Base-by-base conservation (phyloP, 2,329 filamentous ascomycete genomes). In the Elsinoe batatas region DNA sequence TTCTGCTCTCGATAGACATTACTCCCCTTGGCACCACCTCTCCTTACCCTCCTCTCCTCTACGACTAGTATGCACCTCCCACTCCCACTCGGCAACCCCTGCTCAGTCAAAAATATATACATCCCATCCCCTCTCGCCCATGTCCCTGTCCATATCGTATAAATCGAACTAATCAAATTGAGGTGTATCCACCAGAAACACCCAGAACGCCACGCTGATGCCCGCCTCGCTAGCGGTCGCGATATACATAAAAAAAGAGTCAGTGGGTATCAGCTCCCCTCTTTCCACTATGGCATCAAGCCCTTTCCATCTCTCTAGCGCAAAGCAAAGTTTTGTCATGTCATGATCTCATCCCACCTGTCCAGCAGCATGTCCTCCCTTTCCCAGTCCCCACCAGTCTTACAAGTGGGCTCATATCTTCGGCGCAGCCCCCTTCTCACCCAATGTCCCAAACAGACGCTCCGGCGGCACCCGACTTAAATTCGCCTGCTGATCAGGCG, bases 401-500 rank as follows among this genome's bases (percentile, higher is more conserved):
- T 38, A 6, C 20, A 36, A 42, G 22, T 3, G 12, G 51, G 13
- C 26, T 57, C 37, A 59, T 36, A 61, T 53, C 56, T 57, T 59
- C 17, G 59, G 59, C 32, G 59, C 54, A 10, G 18, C 36, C 10
- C 51, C 54, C 32, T 58, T 58, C 35, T 58, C 57, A 26, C 53
- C 54, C 32, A 62, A 43, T 13, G 56, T 63, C 17, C 64, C 63
- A 57, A 72, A 69, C 17, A 72, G 60, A 35, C 67, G 61, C 59
- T 74, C 71, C 1, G 77, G 77, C n/a, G 76, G 77, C 42, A 80
- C 68, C 51, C 76, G 71, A 54, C 68, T 68, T 59, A 79, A 69
- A 58, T 79, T 78, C 59, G 68, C 69, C 54, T 70, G 68, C 60
- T 73, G 72, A 56, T 76, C 73, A 22, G 64, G 49, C 38, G 46